Evolutionary conservation across 257 asterid genomes (phyloP).

Genomic region (Osmanthus fragrans): DNA sequence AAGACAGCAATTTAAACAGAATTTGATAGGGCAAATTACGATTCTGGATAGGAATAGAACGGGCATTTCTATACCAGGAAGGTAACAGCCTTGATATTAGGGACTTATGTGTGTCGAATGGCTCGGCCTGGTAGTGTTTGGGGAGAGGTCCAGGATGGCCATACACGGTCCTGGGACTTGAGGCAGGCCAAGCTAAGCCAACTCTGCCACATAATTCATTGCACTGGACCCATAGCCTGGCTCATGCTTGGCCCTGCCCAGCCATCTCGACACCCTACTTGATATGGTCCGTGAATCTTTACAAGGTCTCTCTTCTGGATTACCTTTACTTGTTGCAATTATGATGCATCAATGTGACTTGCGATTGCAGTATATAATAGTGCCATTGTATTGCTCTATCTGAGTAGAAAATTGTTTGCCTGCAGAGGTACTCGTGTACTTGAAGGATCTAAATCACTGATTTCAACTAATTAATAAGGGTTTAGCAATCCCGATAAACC

Average conservation of each 20-base stretch:
- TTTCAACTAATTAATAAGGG: conserved; percentile 23
- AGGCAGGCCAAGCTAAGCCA: too few relatives aligned
- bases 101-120: background rate
- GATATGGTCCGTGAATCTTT: background rate
- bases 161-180: too few relatives aligned
- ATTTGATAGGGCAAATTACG: too few relatives aligned
- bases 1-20: too few relatives aligned
- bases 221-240: too few relatives aligned
- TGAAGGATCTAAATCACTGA: background rate
- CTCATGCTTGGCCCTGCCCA: background rate
- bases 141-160: too few relatives aligned
- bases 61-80: too few relatives aligned
- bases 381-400: background rate
- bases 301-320: background rate
- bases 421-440: background rate
- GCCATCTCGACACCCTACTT: background rate
- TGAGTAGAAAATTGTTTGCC: conserved; percentile 4
- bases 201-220: too few relatives aligned
- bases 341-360: background rate
- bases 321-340: background rate
- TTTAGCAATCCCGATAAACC: conserved; percentile 41
- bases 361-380: background rate
- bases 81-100: background rate
- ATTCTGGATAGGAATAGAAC: too few relatives aligned
- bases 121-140: background rate